Evolutionary conservation across 331 rosid genomes (phyloP), one percentile per base, ranked within the genome.

Genomic region (Quercus phellos): DNA sequence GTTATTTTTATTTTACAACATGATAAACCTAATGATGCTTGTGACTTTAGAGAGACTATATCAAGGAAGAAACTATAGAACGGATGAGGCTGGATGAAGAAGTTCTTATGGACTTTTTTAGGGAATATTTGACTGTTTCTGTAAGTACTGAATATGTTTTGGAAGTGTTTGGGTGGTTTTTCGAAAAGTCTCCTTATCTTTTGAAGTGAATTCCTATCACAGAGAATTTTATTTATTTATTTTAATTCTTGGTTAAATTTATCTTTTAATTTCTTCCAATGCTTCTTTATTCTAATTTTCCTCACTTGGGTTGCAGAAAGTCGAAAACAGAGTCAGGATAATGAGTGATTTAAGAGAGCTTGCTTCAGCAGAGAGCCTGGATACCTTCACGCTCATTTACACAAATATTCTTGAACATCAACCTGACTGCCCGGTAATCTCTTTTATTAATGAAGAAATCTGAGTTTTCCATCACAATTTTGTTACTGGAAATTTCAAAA

Each of bases 1-100:
- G 61, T 51, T 51, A 79, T 80, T 76, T 73, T 72, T 55, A 54
- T 78, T 82, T 74, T 80, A 46, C 29, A 81, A 42, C 42, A 51
- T 61, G 9, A 72, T 35, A 72, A 5, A 71, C 61, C 35, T 67
- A 46, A 51, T 29, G 32, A 46, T 80, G 54, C 75, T 82, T 83
- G 64, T 76, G 74, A 73, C 73, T 76, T 71, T 83, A 94, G 99
- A 94, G 88, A 84, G 88, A 88, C 88, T 92, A 88, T 89, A 88
- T 94, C 79, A 91, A 94, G 84, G 98, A 92, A 84, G 98, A 92
- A 82, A 94, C 99, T 63, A 90, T 94, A 74, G 99, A 92, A 75
- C 90, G 98, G 79, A 94, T 94, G 98, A 90, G 93, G 84, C 83
- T 94, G 81, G 99, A 94, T 83, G 99, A 92, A 89, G 97, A 94